Conservation (phyloP, 2,329 filamentous ascomycete genomes). For the Nigrospora oryzae region DNA sequence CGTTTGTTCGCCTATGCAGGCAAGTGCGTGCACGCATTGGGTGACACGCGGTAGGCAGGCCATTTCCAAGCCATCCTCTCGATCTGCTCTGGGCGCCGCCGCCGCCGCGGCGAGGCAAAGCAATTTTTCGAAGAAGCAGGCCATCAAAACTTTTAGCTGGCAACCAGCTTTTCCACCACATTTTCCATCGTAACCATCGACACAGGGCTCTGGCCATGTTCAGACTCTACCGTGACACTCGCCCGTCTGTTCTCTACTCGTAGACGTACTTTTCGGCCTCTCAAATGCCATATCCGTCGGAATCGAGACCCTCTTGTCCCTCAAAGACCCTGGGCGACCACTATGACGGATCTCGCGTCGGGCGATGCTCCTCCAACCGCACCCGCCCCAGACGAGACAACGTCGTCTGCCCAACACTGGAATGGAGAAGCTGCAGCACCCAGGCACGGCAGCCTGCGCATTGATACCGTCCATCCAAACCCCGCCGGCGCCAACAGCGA, state of each 20-base stretch:
- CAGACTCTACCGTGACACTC: conserved; percentile 40
- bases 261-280: conserved; percentile 46
- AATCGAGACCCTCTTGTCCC: conserved; percentile 40
- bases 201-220: conserved; percentile 43
- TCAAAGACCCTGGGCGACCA: conserved; percentile 29
- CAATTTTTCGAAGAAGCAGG: not conserved
- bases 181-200: conserved; percentile 35
- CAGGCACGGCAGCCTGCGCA: not conserved
- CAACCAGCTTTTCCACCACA: conserved; percentile 30
- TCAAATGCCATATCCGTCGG: conserved; percentile 52
- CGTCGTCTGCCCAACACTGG: not conserved
- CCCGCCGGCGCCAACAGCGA: not conserved
- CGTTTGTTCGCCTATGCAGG: not conserved
- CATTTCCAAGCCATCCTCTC: too few relatives aligned
- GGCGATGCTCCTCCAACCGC: conserved; percentile 26
- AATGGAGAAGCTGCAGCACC: not conserved
- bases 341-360: conserved; percentile 55
- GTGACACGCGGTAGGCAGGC: too few relatives aligned
- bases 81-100: too few relatives aligned
- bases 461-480: not conserved
- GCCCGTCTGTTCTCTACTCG: conserved; percentile 30
- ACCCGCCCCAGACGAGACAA: not conserved
- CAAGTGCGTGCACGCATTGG: too few relatives aligned
- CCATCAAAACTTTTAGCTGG: conserved; percentile 34
- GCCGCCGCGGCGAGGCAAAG: too few relatives aligned